Base-by-base conservation (phyloP, 306 rosid genomes). In the Ormosia semicastrata region DNA sequence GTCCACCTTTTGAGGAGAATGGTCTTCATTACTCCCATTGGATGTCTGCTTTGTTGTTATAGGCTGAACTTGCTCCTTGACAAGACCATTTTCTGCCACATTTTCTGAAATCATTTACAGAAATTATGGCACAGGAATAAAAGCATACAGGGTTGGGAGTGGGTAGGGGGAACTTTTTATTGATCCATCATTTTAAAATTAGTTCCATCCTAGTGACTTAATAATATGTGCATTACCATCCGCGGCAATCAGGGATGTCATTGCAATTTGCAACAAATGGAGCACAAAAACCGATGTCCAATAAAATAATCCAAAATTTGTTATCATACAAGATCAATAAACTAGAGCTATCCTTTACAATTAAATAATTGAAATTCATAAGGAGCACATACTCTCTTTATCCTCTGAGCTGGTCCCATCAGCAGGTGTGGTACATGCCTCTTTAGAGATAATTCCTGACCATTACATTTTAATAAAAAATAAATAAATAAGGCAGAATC, bases 11-110 rank as follows among this genome's bases (percentile, higher is more conserved):
- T 84, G 89, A 76, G 66, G 69, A 81, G 91, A 64, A 68, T 88
- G 93, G 58, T 93, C 97, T 63, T 88, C 98, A 7, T 84, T 88
- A 40, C 46, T 83, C 46, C 97, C 98, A 40, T 89, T 93, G 4
- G 87, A 67, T 59, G 84, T 86, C 76, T 74, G 89, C 78, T 92
- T 87, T 43, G 73, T 84, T 75, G 84, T 74, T 71, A 39, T 33
- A 52, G 79, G 64, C 86, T 85, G 91, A 84, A n/a, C 82, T 30
- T 66, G 78, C 70, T 86, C 97, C 88, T 84, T 85, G 60, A 59
- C 76, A 58, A 13, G 1, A 59, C 91, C 94, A 89, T 92, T 84
- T 88, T 77, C 94, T 57, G 50, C 83, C 10, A 85, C 52, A 80
- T 41, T 81, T 84, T 80, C 92, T 82, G 82, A 57, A 84, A 88